Evolutionary conservation across 306 rosid genomes (phyloP).

Genomic region (Vachellia collinsii): DNA sequence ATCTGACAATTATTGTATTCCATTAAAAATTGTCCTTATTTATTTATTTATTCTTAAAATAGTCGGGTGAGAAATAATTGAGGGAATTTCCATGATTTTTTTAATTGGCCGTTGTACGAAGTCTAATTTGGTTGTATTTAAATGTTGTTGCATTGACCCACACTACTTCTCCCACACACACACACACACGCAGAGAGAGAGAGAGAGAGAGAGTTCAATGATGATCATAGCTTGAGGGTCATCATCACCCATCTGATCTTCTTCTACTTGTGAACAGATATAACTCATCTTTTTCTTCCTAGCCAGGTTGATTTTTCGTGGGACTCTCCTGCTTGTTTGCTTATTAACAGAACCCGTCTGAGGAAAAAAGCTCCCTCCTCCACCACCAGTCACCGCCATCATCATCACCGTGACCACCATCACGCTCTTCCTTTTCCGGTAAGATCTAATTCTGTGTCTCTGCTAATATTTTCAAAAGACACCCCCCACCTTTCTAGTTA

Average conservation of each 20-base stretch:
- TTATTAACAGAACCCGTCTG: slow-evolving; percentile 42
- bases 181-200: slow-evolving; percentile 19
- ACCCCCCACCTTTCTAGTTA: not conserved
- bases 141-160: slow-evolving; percentile 80
- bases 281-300: slow-evolving; percentile 46
- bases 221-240: slow-evolving; percentile 52
- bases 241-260: slow-evolving; percentile 60
- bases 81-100: slow-evolving; percentile 42
- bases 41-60: slow-evolving; percentile 21
- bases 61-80: slow-evolving; percentile 62
- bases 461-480: not conserved
- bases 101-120: slow-evolving; percentile 45
- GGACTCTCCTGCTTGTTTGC: slow-evolving; percentile 42
- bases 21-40: slow-evolving; percentile 33
- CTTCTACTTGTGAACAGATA: slow-evolving; percentile 48
- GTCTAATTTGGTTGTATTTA: slow-evolving; percentile 74
- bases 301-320: slow-evolving; percentile 54
- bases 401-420: not conserved
- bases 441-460: not conserved
- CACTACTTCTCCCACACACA: slow-evolving; percentile 17
- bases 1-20: slow-evolving; percentile 31
- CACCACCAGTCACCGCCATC: slow-evolving; percentile 26
- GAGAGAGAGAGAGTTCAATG: slow-evolving; percentile 42
- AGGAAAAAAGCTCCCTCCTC: slow-evolving; percentile 31
- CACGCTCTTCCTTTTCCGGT: not conserved